Conservation (phyloP, 1,139 yeast genomes). For the Meyerozyma guilliermondii region DNA sequence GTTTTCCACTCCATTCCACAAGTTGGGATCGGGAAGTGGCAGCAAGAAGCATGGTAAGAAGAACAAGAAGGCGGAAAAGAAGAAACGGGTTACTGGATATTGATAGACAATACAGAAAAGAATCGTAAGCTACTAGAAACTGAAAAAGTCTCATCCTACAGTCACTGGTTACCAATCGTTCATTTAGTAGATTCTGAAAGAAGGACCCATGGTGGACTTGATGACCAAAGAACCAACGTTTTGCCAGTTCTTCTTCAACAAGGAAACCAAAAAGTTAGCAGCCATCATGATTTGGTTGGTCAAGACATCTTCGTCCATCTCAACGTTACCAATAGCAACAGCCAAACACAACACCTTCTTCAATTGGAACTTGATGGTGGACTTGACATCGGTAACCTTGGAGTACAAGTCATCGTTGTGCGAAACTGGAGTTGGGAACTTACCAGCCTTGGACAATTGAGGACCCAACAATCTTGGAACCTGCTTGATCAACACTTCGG, state of each 20-base stretch:
- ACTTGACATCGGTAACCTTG: slow-evolving; percentile 96
- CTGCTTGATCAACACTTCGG: slow-evolving; percentile 98
- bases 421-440: slow-evolving; percentile 99
- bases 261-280: slow-evolving; percentile 98
- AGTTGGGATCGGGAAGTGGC: slow-evolving; percentile 21
- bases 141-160: too few relatives aligned
- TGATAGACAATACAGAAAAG: slow-evolving; percentile 6
- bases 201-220: slow-evolving; percentile 99
- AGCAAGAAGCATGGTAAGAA: slow-evolving; percentile 75
- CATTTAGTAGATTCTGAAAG: slow-evolving; percentile 93
- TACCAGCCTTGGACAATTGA: slow-evolving; percentile 99
- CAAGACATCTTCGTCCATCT: slow-evolving; percentile 95
- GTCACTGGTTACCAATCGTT: not conserved
- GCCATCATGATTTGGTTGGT: slow-evolving; percentile 99
- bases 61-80: slow-evolving; percentile 60
- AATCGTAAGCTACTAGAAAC: too few relatives aligned
- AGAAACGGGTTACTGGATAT: slow-evolving; percentile 38
- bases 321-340: slow-evolving; percentile 97
- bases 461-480: slow-evolving; percentile 99
- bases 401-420: slow-evolving; percentile 97
- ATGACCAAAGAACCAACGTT: slow-evolving; percentile 99
- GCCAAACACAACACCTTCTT: slow-evolving; percentile 91
- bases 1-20: slow-evolving; percentile 69
- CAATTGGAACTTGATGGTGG: slow-evolving; percentile 99
- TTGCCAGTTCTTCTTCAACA: slow-evolving; percentile 99